Evolutionary conservation across 805 yeast species (phyloP), one percentile per base, ranked within the genome.

Genomic region (Yarrowia bubula): DNA sequence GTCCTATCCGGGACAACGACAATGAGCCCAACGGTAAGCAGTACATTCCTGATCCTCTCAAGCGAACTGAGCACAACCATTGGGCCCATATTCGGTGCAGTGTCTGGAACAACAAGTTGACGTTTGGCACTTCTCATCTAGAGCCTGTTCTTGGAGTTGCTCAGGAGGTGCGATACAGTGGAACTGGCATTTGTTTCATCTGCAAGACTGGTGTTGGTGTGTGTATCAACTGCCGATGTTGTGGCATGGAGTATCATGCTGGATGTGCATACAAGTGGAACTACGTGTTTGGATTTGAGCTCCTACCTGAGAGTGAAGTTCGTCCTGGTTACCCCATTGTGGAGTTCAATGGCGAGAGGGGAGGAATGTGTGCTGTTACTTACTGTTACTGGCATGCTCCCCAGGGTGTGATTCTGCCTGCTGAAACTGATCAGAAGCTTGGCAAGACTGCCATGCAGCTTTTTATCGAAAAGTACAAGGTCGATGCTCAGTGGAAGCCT

Each of bases 21-120:
- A 77, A 78, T 67, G 85, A 80, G 67, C 72, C 78, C 13, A 77
- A 22, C 28, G 58, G 58, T n/a, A 82, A 2, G 77, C 38, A 39
- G 43, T 44, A 18, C 18, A 35, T 75, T 35, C 86, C 89, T 0
- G 92, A 88, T 69, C 89, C 86, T 35, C 73, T 90, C 69, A 88
- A 89, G 70, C 80, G 90, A n/a, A 85, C 95, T 0, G 69, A 72
- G 4, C 83, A 80, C 65, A 89, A 89, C 0, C 79, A 80, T 66
- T 92, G 97, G 97, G 85, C 86, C 38, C 97, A 92, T 77, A 76
- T 87, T 2, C 67, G 83, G 2, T 92, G 98, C 75, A 86, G 92
- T 0, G 58, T 88, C 0, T 86, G 86, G 71, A 76, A 78, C 33
- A 75, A 82, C 4, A 75, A 77, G n/a, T 72, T 81, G 5, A 75